Percentiles rank a stretch among this genome's conserved stretches.
Evolutionary conservation across 2,329 filamentous ascomycete genomes (phyloP).

Genomic region (Trichoderma harzianum): DNA sequence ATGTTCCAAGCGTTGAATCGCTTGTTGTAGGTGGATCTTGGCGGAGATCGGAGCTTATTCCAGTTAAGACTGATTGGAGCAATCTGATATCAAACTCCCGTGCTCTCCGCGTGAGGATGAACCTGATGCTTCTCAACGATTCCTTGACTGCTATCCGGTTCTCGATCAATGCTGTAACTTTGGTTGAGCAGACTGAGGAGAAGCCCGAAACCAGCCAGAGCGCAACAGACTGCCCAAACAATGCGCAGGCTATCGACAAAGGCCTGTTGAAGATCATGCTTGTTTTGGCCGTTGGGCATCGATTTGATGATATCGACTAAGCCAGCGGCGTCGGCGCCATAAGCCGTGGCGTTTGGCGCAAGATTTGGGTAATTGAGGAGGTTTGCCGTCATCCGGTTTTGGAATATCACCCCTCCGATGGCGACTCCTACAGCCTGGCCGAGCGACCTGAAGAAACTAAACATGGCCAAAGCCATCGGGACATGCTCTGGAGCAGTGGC

Average conservation of each 20-base stretch:
- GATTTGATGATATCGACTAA: neutral
- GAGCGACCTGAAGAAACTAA: neutral
- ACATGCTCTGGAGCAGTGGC: neutral
- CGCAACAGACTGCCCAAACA: neutral
- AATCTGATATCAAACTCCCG: neutral
- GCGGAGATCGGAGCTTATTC: neutral
- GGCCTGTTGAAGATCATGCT: neutral
- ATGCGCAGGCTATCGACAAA: neutral
- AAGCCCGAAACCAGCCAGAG: neutral
- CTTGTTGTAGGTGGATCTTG: constrained; percentile 9
- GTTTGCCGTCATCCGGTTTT: neutral
- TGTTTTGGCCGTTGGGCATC: neutral
- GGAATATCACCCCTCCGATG: neutral
- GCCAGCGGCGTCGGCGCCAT: neutral
- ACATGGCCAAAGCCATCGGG: neutral
- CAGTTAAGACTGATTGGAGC: neutral
- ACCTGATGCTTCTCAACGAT: neutral
- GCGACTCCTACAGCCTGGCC: neutral
- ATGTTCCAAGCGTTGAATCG: neutral
- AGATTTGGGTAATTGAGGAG: neutral
- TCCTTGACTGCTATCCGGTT: neutral
- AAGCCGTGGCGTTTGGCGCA: neutral
- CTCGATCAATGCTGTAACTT: neutral
- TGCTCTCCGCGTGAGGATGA: neutral
- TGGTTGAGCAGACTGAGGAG: neutral